Conservation (phyloP, 768 basidiomycete species). For the Lactarius quietus region DNA sequence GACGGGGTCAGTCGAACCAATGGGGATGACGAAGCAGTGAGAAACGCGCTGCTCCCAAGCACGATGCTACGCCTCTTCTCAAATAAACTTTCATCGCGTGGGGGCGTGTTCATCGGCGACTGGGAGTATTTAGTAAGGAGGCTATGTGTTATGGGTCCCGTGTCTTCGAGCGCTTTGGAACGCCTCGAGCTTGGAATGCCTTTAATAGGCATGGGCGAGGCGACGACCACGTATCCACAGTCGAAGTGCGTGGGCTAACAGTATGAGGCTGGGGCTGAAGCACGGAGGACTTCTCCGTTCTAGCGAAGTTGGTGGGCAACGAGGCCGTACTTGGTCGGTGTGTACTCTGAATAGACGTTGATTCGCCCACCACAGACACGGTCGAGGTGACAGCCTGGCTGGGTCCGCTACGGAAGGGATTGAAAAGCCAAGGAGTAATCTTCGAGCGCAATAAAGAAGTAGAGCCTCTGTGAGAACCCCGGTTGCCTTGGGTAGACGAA, state of each 20-base stretch:
- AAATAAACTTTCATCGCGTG: slow-evolving; percentile 58
- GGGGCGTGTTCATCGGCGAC: slow-evolving; percentile 67
- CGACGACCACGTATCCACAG: slow-evolving; percentile 30
- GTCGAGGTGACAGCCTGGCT: slow-evolving; percentile 62
- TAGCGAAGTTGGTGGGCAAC: background rate
- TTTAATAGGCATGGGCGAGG: slow-evolving; percentile 43
- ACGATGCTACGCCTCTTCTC: slow-evolving; percentile 53
- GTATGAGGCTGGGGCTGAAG: slow-evolving; percentile 2
- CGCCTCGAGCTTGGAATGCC: slow-evolving; percentile 32
- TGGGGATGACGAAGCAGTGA: slow-evolving; percentile 45
- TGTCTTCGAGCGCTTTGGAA: slow-evolving; percentile 57
- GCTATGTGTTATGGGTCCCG: slow-evolving; percentile 41
- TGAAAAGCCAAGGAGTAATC: slow-evolving; percentile 74
- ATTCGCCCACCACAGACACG: slow-evolving; percentile 48
- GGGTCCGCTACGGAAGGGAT: slow-evolving; percentile 61
- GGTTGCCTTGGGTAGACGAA: slow-evolving; percentile 27
- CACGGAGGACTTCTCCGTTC: background rate
- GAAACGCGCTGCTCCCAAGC: slow-evolving; percentile 34
- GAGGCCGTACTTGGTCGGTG: slow-evolving; percentile 28
- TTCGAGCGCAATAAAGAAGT: slow-evolving; percentile 47
- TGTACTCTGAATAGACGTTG: slow-evolving; percentile 29
- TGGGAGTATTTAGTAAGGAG: slow-evolving; percentile 44
- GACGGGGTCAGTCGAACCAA: slow-evolving; percentile 60
- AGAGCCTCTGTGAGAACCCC: slow-evolving; percentile 12
- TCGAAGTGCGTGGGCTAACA: background rate